A percentile compares a stretch with the other conserved stretches of the same genome.
phyloP scores from a whole-genome alignment of 2,329 filamentous ascomycete genomes.

The Aureobasidium subglaciale region DNA sequence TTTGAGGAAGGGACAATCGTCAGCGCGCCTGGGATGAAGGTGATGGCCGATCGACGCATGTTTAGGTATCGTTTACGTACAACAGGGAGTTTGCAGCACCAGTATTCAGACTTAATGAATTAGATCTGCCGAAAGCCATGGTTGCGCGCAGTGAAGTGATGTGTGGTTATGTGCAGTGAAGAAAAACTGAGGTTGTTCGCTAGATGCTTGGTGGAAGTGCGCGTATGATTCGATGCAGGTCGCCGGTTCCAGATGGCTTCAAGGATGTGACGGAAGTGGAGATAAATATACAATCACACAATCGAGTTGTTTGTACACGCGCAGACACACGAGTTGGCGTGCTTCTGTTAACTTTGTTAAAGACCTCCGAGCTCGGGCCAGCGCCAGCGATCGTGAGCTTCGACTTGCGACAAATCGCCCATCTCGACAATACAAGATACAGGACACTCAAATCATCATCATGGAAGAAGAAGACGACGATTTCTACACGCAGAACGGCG shows the following conservation, averaged over 20 bases:
- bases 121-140: conserved; percentile 41
- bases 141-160: not conserved
- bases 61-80: conserved; percentile 22
- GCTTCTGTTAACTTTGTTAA: not conserved
- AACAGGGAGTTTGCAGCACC: conserved; percentile 35
- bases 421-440: not conserved
- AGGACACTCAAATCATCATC: not conserved
- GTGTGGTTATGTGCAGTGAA: not conserved
- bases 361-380: not conserved
- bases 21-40: conserved; percentile 9
- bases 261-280: not conserved
- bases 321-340: not conserved
- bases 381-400: not conserved
- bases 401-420: not conserved
- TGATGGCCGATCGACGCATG: not conserved
- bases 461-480: conserved; percentile 50
- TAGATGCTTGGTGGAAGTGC: not conserved
- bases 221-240: not conserved
- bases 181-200: conserved; percentile 1
- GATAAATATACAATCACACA: not conserved
- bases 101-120: conserved; percentile 50
- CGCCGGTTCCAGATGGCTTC: not conserved
- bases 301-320: not conserved
- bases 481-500: conserved; percentile 34
- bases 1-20: conserved; percentile 4